Evolutionary conservation across 352 stramenopile genomes (phyloP).

Genomic region (Globisporangium mamillatum): DNA sequence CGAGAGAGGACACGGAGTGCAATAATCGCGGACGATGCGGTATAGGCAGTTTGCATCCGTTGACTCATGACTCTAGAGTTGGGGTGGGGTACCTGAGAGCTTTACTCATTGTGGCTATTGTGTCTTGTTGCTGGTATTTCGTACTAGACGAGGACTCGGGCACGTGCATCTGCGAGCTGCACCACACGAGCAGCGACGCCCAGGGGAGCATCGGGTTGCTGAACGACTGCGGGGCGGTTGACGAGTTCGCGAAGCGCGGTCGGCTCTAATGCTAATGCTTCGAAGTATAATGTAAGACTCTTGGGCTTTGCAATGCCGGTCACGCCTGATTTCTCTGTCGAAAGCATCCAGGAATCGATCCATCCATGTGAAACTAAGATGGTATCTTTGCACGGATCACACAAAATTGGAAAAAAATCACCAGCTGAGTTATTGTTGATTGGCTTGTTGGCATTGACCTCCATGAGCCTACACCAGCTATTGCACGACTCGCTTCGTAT

Average conservation of each 20-base stretch:
- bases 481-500: too few species aligned
- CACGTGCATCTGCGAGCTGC: conserved; percentile 52
- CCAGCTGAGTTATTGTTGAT: too few species aligned
- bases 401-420: too few species aligned
- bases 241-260: conserved; percentile 40
- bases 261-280: background rate
- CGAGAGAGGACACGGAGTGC: conserved; percentile 71
- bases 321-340: background rate
- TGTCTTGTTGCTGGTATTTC: background rate
- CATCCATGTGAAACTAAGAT: too few species aligned
- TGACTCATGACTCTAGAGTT: too few species aligned
- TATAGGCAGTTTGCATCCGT: conserved; percentile 18
- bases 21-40: conserved; percentile 73
- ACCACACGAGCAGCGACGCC: conserved; percentile 60
- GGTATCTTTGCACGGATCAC: too few species aligned
- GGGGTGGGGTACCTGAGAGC: background rate
- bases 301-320: background rate
- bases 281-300: background rate
- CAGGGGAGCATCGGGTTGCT: conserved; percentile 40
- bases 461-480: too few species aligned
- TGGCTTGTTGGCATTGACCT: too few species aligned
- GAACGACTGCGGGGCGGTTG: conserved; percentile 63
- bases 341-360: background rate
- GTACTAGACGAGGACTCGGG: conserved; percentile 57
- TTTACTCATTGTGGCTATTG: background rate